phyloP scores from a whole-genome alignment of 306 rosid genomes.

The Cucurbita argyrosperma region DNA sequence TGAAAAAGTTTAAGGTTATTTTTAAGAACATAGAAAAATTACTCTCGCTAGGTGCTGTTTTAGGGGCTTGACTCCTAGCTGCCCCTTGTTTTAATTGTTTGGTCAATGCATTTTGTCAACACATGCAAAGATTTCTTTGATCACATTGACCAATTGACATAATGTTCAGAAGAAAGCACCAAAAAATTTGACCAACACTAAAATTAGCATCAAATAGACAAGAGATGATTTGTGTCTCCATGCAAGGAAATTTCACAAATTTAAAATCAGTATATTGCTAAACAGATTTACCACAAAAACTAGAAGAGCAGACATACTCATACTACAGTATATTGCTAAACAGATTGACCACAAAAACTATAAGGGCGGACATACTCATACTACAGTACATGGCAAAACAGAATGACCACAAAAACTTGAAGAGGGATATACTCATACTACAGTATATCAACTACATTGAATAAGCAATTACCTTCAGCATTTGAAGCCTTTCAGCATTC shows the following conservation, averaged over 20 bases:
- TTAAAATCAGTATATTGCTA: neutral
- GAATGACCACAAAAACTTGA: neutral
- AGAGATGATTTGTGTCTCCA: neutral
- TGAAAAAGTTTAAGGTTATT: neutral
- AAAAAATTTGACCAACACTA: neutral
- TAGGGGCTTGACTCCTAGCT: neutral
- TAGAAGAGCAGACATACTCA: neutral
- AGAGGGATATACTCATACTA: neutral
- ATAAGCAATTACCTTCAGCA: conserved; percentile 40
- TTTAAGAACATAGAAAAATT: neutral
- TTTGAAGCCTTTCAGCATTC: conserved; percentile 42
- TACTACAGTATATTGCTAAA: neutral
- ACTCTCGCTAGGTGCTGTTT: neutral
- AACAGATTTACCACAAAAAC: neutral
- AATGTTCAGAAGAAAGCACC: neutral
- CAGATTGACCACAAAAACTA: neutral
- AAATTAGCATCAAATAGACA: neutral
- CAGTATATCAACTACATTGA: conserved; percentile 8
- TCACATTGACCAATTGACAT: neutral
- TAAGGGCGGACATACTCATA: neutral
- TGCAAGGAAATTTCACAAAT: neutral
- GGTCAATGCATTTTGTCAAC: neutral
- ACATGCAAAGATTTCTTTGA: neutral
- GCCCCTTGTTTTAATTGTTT: neutral
- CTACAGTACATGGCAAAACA: neutral